These are phyloP conservation scores for Blastomyces silverae DNA, from an alignment of 2,329 filamentous ascomycete genomes.

Conservation along the genomic window DNA sequence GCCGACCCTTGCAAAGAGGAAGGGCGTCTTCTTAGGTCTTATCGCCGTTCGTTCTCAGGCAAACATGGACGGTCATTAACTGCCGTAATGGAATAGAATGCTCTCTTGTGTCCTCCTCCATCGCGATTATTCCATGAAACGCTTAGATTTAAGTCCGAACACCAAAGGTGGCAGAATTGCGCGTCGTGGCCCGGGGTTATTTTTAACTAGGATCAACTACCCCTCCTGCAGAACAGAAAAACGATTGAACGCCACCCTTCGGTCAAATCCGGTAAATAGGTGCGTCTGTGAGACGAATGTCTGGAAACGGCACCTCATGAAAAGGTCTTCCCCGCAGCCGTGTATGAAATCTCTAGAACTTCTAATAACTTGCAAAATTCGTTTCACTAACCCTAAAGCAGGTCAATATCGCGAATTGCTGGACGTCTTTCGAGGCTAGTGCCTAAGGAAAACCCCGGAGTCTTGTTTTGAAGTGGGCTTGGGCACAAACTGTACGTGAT, in stretches of 20 bases:
- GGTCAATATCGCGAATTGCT: not conserved
- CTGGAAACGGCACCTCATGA: not conserved
- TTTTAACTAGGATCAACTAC: not conserved
- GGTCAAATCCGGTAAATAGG: not conserved
- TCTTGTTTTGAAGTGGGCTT: not conserved
- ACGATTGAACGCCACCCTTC: not conserved
- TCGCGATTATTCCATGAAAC: not conserved
- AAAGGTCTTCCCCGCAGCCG: not conserved
- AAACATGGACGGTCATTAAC: not conserved
- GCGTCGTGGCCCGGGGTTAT: not conserved
- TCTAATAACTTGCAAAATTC: not conserved
- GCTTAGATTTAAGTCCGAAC: not conserved
- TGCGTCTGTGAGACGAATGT: not conserved
- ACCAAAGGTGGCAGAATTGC: not conserved
- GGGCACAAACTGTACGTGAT: not conserved
- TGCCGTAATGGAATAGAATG: not conserved
- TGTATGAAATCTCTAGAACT: not conserved
- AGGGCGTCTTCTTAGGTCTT: not conserved
- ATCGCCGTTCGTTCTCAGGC: not conserved
- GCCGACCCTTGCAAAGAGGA: too few species aligned
- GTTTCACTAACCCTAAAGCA: not conserved
- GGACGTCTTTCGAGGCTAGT: not conserved
- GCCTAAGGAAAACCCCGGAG: not conserved
- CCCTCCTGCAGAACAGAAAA: not conserved
- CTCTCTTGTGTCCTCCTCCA: not conserved